These are phyloP conservation scores for Magnaporthales sp. DNA, from an alignment of 2,329 filamentous ascomycete species.

Conservation along the genomic window DNA sequence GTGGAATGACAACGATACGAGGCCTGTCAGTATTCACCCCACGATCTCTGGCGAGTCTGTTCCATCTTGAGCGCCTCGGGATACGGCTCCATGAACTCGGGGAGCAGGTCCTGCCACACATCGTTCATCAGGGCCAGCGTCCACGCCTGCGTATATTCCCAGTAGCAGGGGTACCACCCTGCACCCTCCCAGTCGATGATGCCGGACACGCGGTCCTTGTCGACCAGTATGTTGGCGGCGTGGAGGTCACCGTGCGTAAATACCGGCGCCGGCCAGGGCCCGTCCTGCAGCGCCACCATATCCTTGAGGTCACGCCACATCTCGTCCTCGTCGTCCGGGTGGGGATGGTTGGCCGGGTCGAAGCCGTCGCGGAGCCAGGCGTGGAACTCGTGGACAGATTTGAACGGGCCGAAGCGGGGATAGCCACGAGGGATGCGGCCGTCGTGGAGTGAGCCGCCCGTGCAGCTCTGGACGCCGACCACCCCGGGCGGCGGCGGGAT, in stretches of 20 bases:
- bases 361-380: too few relatives aligned
- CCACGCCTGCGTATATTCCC: constrained; percentile 6
- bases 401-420: not conserved
- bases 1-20: too few relatives aligned
- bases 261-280: not conserved
- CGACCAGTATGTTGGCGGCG: constrained; percentile 8
- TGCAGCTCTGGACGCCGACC: constrained; percentile 12
- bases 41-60: too few relatives aligned
- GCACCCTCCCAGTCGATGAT: constrained; percentile 9
- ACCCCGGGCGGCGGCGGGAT: not conserved
- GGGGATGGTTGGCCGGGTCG: not conserved
- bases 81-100: too few relatives aligned
- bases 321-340: not conserved
- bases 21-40: too few relatives aligned
- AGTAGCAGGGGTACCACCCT: constrained; percentile 6
- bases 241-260: not conserved
- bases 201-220: constrained; percentile 3
- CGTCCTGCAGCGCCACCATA: not conserved
- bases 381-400: not conserved
- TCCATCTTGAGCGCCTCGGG: too few relatives aligned
- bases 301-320: not conserved
- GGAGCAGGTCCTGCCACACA: too few relatives aligned
- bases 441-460: not conserved
- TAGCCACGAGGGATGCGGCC: not conserved
- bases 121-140: too few relatives aligned